phyloP scores from a whole-genome alignment of 257 asterid genomes.

The Henckelia pumila region DNA sequence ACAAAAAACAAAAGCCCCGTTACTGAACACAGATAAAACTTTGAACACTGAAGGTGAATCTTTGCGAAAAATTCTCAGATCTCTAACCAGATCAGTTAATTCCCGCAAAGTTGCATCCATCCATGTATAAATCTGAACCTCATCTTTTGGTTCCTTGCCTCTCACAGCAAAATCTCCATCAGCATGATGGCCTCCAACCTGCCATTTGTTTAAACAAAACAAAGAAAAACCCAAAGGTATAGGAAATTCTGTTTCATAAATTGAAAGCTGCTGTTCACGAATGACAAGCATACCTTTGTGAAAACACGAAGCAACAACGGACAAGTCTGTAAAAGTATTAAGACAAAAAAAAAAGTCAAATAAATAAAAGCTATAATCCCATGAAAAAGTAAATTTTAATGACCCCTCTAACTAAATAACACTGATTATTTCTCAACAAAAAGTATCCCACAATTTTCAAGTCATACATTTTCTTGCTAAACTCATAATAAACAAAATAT shows the following conservation, averaged over 20 bases:
- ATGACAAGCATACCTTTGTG: constrained; percentile 58
- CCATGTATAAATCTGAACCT: constrained; percentile 98
- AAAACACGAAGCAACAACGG: constrained; percentile 83
- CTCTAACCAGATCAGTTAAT: constrained; percentile 83
- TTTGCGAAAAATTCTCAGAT: constrained; percentile 19
- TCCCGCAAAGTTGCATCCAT: constrained; percentile 98
- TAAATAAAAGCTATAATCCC: not conserved
- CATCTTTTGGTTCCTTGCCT: constrained; percentile 99
- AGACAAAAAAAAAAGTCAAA: constrained; percentile 11
- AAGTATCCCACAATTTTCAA: not conserved
- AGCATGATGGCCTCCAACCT: constrained; percentile 90
- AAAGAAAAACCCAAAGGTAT: constrained; percentile 6
- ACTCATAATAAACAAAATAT: not conserved
- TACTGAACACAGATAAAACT: not conserved
- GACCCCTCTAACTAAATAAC: not conserved
- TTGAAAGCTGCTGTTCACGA: not conserved
- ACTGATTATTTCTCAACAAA: not conserved
- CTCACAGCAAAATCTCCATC: constrained; percentile 85
- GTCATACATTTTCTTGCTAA: not conserved
- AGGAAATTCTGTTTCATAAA: not conserved
- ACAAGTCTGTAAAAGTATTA: constrained; percentile 54
- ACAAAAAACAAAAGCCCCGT: not conserved
- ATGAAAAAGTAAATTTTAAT: constrained; percentile 1
- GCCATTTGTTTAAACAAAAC: constrained; percentile 13
- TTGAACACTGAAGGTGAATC: constrained; percentile 8